Percentiles rank a stretch among this genome's conserved stretches.
Evolutionary conservation across 805 yeast genomes (phyloP).

Genomic region (Starmerella tilneyi): DNA sequence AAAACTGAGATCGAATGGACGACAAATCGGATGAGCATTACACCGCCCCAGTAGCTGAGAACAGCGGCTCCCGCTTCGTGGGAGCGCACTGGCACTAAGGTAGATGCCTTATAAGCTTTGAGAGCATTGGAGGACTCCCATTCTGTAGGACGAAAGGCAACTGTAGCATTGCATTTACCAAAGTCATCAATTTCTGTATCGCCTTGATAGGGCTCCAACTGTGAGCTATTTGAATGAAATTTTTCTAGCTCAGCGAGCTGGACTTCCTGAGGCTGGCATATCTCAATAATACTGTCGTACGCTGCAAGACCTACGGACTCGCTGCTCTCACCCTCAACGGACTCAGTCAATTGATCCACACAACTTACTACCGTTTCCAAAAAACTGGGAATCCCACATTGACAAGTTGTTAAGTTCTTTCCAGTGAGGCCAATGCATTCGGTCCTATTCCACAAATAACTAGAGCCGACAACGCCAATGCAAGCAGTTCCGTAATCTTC

Average conservation of each 20-base stretch:
- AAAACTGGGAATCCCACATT: slow-evolving; percentile 1
- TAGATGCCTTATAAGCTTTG: not conserved
- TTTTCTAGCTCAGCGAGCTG: not conserved
- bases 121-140: slow-evolving; percentile 1
- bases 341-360: slow-evolving; percentile 2
- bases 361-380: slow-evolving; percentile 18
- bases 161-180: slow-evolving; percentile 4
- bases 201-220: slow-evolving; percentile 6
- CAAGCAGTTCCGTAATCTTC: not conserved
- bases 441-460: slow-evolving; percentile 1
- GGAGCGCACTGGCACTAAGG: not conserved
- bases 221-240: slow-evolving; percentile 8
- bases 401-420: not conserved
- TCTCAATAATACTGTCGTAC: not conserved
- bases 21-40: slow-evolving; percentile 6
- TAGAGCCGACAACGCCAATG: not conserved
- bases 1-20: slow-evolving; percentile 1
- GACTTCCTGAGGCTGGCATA: not conserved
- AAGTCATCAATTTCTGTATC: not conserved
- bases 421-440: not conserved
- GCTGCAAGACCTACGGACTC: not conserved
- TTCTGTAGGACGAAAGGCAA: slow-evolving; percentile 1
- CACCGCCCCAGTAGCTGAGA: slow-evolving; percentile 16
- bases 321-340: not conserved
- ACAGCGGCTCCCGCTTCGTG: not conserved